Base-by-base conservation (phyloP, 1,139 yeast genomes). In the Zygoascus hellenicus region DNA sequence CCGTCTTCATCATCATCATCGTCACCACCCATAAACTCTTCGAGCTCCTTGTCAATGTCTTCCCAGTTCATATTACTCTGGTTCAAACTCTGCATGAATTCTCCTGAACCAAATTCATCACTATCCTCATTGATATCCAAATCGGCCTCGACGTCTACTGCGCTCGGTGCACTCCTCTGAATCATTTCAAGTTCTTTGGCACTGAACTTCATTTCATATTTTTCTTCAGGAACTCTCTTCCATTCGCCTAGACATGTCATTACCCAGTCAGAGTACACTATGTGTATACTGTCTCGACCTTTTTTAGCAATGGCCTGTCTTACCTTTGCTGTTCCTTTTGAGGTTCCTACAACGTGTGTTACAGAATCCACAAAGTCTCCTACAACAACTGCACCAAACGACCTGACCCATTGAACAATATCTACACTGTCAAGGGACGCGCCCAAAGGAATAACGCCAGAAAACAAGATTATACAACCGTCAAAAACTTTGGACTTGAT, bases 201-300 rank as follows among this genome's bases (percentile, higher is more conserved):
- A 17, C 35, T 38, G n/a, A 48, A 41, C 29, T 70, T 66, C n/a
- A 89, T 68, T 44, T 74, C 65, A 61, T 74, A 89, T 7, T 76
- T 78, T 2, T 64, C 70, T 57, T 85, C 95, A 29, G 82, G 80
- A 0, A 81, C 81, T 46, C 76, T 77, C 45, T 71, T 70, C 97
- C 98, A 92, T 15, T 74, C 67, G 13, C 89, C 81, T 54, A 92
- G 72, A 62, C 96, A 86, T 19, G 85, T 82, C 68, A 89, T 89
- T 3, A 92, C 67, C 98, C 98, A 92, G 60, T 85, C 94, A 1
- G 95, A 89, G 58, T 81, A 83, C n/a, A 92, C 96, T 30, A 92
- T 77, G 58, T 84, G 82, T 33, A 83, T 83, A 28, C 58, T 54
- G 4, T 64, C 61, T 33, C 57, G 54, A 13, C 64, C 63, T 11